Percentiles rank a stretch among this genome's conserved stretches.
Conservation (phyloP, 2,329 filamentous ascomycete species). For the Clonostachys rhizophaga region DNA sequence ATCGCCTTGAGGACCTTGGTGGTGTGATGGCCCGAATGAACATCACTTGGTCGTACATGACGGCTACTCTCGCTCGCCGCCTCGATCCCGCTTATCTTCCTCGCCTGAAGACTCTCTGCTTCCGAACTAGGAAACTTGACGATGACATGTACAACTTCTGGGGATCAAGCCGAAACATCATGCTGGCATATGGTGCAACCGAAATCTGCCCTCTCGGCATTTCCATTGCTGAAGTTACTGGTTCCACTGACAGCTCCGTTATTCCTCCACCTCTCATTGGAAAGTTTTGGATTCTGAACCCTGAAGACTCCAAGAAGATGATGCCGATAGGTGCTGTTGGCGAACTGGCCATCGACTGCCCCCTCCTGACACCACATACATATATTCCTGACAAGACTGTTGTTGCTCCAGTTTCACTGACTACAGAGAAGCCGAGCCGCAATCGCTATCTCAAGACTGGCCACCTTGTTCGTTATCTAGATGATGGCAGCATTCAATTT, state of each 20-base stretch:
- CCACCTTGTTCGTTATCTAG: slow-evolving; percentile 42
- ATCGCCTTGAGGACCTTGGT: slow-evolving; percentile 42
- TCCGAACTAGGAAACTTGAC: slow-evolving; percentile 44
- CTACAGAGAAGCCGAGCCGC: slow-evolving; percentile 15
- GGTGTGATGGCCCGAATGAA: slow-evolving; percentile 44
- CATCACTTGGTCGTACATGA: slow-evolving; percentile 50
- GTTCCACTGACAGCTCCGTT: slow-evolving; percentile 26
- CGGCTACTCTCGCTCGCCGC: slow-evolving; percentile 50
- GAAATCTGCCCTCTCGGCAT: slow-evolving; percentile 47
- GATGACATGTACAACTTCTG: slow-evolving; percentile 41
- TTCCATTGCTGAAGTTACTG: slow-evolving; percentile 37
- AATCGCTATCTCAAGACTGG: slow-evolving; percentile 43
- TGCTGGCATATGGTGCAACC: slow-evolving; percentile 46
- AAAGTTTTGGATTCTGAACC: slow-evolving; percentile 47
- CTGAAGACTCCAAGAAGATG: slow-evolving; percentile 41
- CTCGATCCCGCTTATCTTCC: slow-evolving; percentile 29
- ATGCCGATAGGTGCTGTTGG: slow-evolving; percentile 50
- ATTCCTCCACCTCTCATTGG: slow-evolving; percentile 43
- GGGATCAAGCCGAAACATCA: slow-evolving; percentile 35
- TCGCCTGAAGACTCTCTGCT: slow-evolving; percentile 33
- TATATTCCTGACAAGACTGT: slow-evolving; percentile 18
- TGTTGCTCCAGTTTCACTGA: slow-evolving; percentile 8
- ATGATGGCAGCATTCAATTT: slow-evolving; percentile 42
- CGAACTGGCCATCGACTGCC: slow-evolving; percentile 56
- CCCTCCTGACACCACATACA: slow-evolving; percentile 24